Conservation (phyloP, 108 stramenopile species). For the Nitzschia putrida region DNA sequence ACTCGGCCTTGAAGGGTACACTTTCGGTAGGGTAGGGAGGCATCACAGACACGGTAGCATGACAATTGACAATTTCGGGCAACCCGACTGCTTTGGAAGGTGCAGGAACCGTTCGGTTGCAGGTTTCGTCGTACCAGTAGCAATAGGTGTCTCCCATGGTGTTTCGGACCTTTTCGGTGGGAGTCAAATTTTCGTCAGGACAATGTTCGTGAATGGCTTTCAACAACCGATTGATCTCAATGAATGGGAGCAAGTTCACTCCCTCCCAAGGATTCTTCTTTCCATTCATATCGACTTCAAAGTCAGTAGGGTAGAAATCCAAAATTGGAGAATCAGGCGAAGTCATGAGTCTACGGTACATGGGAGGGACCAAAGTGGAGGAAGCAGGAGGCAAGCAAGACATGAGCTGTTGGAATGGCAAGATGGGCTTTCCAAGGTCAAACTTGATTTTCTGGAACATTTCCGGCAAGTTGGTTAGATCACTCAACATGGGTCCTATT, state of each 20-base stretch:
- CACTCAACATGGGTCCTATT: constrained; percentile 86
- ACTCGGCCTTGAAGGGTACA: constrained; percentile 79
- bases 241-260: constrained; percentile 96
- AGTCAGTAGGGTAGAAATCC: constrained; percentile 91
- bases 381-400: constrained; percentile 94
- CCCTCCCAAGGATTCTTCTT: constrained; percentile 99
- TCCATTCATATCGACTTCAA: constrained; percentile 98
- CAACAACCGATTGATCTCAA: constrained; percentile 87
- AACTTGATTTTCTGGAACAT: constrained; percentile 83
- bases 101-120: constrained; percentile 73
- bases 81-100: constrained; percentile 83
- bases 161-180: constrained; percentile 81
- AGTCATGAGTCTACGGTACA: constrained; percentile 88
- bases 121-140: constrained; percentile 78
- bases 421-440: constrained; percentile 85
- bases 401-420: constrained; percentile 96
- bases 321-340: constrained; percentile 84
- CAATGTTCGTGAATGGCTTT: constrained; percentile 74
- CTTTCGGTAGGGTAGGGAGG: constrained; percentile 60
- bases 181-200: constrained; percentile 71
- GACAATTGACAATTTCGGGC: constrained; percentile 75
- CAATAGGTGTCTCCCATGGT: constrained; percentile 71
- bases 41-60: constrained; percentile 66
- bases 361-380: constrained; percentile 79
- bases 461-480: constrained; percentile 83